These are phyloP conservation scores for Hemileccinum rubropunctum DNA, from an alignment of 768 basidiomycete genomes.

Conservation along the genomic window DNA sequence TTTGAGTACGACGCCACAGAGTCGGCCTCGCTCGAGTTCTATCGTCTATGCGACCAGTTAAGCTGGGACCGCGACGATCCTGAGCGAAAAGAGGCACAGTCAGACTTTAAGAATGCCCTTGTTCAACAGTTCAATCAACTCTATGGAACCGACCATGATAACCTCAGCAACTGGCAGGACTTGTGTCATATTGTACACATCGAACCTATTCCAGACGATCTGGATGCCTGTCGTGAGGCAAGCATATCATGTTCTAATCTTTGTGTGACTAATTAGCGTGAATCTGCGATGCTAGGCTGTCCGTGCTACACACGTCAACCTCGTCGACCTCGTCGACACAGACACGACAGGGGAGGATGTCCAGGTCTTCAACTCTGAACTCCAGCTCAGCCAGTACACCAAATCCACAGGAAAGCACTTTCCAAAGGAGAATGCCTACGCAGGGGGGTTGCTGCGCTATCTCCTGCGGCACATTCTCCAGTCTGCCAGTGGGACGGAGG, in stretches of 20 bases:
- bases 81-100: neutral
- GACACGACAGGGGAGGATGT: conserved; percentile 2
- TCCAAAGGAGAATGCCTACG: conserved; percentile 11
- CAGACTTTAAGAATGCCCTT: conserved; percentile 4
- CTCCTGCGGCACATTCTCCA: conserved; percentile 15
- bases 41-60: conserved; percentile 12
- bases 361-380: conserved; percentile 5
- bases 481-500: neutral
- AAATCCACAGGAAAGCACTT: conserved; percentile 6
- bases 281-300: conserved; percentile 10
- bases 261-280: too few species aligned
- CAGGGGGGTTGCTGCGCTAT: conserved; percentile 14
- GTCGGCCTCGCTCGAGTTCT: conserved; percentile 15
- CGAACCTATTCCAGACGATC: conserved; percentile 3
- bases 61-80: conserved; percentile 2
- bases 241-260: neutral
- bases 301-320: conserved; percentile 1
- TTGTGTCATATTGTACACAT: conserved; percentile 6
- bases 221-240: conserved; percentile 10
- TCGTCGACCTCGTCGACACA: conserved; percentile 19
- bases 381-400: conserved; percentile 11
- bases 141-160: conserved; percentile 8
- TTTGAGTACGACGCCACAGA: conserved; percentile 7
- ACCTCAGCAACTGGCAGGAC: conserved; percentile 9
- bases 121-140: conserved; percentile 15